Conservation (phyloP, 2,329 filamentous ascomycete genomes). For the Hawksworthiomyces lignivorus region DNA sequence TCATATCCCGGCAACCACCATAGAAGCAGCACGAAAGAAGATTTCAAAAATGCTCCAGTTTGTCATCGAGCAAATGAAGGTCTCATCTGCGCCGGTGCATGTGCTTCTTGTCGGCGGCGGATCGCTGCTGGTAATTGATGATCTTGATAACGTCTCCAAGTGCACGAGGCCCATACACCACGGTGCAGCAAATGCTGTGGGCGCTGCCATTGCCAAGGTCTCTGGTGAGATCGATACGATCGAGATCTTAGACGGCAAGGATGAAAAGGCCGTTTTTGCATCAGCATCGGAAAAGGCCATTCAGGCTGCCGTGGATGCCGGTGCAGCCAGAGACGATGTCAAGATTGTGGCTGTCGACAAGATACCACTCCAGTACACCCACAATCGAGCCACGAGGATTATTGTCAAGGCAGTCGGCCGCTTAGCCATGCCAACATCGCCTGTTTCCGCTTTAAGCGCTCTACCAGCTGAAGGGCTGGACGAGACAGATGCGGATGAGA, state of each 20-base stretch:
- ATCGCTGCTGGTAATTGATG: slow-evolving; percentile 47
- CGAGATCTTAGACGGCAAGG: slow-evolving; percentile 28
- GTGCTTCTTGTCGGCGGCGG: slow-evolving; percentile 58
- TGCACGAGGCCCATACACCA: slow-evolving; percentile 50
- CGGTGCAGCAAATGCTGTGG: slow-evolving; percentile 57
- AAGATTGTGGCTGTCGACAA: slow-evolving; percentile 44
- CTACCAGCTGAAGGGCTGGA: not conserved
- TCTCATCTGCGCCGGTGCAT: slow-evolving; percentile 48
- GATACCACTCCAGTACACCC: slow-evolving; percentile 47
- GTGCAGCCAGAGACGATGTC: slow-evolving; percentile 35
- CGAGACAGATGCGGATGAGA: slow-evolving; percentile 1
- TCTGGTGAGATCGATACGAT: slow-evolving; percentile 45
- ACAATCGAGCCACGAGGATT: slow-evolving; percentile 42
- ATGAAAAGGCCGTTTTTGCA: slow-evolving; percentile 31
- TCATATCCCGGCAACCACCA: slow-evolving; percentile 27
- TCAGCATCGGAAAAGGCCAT: slow-evolving; percentile 33
- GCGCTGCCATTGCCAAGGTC: slow-evolving; percentile 53
- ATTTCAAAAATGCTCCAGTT: slow-evolving; percentile 47
- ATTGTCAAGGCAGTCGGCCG: slow-evolving; percentile 51
- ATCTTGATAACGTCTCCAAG: slow-evolving; percentile 44
- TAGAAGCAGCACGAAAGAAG: slow-evolving; percentile 24
- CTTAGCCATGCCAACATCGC: slow-evolving; percentile 22
- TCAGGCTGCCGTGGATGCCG: slow-evolving; percentile 35
- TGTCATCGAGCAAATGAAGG: slow-evolving; percentile 55
- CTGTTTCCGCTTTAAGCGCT: too few relatives aligned